These are phyloP conservation scores for Phaeomoniella chlamydospora DNA, from an alignment of 2,329 filamentous ascomycete genomes.

Conservation along the genomic window DNA sequence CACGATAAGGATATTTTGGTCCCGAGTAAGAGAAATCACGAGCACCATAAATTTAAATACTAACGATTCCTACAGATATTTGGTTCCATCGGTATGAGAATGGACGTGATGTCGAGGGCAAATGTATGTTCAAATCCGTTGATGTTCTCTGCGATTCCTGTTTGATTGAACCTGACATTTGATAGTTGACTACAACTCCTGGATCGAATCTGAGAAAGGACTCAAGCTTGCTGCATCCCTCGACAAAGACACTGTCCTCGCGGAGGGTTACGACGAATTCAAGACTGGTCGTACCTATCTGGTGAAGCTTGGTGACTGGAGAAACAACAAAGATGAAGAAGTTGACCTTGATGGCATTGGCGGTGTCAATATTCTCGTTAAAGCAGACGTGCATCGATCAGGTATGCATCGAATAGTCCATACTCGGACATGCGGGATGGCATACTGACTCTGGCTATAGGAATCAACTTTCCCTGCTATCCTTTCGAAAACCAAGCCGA, in stretches of 20 bases:
- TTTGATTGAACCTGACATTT: conserved; percentile 2
- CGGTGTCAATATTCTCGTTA: conserved; percentile 93
- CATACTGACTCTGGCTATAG: too few species aligned
- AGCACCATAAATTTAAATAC: not conserved
- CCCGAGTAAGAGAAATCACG: conserved; percentile 54
- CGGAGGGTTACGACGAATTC: conserved; percentile 91
- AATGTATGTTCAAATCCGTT: conserved; percentile 49
- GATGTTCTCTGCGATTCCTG: too few species aligned
- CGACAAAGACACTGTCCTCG: conserved; percentile 68
- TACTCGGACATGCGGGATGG: too few species aligned
- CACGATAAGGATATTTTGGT: conserved; percentile 89
- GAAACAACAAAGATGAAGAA: conserved; percentile 81
- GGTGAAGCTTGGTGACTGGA: conserved; percentile 83
- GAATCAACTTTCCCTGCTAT: conserved; percentile 95
- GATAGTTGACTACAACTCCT: conserved; percentile 94
- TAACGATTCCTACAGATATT: conserved; percentile 48
- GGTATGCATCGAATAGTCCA: conserved; percentile 50
- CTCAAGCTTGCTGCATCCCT: conserved; percentile 59
- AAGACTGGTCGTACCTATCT: conserved; percentile 83
- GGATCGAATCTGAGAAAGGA: conserved; percentile 83
- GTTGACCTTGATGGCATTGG: conserved; percentile 89
- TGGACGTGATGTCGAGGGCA: conserved; percentile 76
- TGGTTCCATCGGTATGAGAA: conserved; percentile 90
- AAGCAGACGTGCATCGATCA: conserved; percentile 91
- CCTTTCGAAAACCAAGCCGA: conserved; percentile 98